Percentiles rank a stretch among this genome's conserved stretches.
Evolutionary conservation across 2,329 filamentous ascomycete species (phyloP).

Genomic region (Dactylella cylindrospora): DNA sequence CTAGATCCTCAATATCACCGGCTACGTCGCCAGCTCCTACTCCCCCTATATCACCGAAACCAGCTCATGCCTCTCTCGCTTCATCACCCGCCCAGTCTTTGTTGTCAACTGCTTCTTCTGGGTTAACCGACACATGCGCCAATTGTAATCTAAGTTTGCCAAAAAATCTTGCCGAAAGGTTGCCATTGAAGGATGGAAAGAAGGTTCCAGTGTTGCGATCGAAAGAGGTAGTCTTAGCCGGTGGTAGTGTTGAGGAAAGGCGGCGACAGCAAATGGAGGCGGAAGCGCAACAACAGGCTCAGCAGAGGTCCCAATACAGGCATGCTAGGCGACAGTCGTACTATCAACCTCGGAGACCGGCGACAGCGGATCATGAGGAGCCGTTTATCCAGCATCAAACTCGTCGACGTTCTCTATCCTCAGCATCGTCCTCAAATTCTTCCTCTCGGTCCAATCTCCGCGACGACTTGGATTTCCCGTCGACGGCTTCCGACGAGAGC

Average conservation of each 20-base stretch:
- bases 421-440: slow-evolving; percentile 41
- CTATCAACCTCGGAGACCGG: slow-evolving; percentile 34
- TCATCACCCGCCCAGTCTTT: slow-evolving; percentile 43
- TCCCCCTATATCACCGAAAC: slow-evolving; percentile 48
- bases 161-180: slow-evolving; percentile 53
- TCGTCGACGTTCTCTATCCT: slow-evolving; percentile 39
- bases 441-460: slow-evolving; percentile 36
- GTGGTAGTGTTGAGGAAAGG: slow-evolving; percentile 37
- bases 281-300: slow-evolving; percentile 40
- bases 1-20: slow-evolving; percentile 39
- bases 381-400: slow-evolving; percentile 38
- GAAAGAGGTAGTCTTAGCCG: slow-evolving; percentile 46
- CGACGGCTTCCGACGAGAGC: slow-evolving; percentile 36
- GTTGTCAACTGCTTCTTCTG: slow-evolving; percentile 42
- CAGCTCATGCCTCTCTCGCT: slow-evolving; percentile 44
- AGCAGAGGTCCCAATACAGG: slow-evolving; percentile 44
- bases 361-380: slow-evolving; percentile 42
- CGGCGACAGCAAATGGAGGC: slow-evolving; percentile 43
- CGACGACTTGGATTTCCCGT: slow-evolving; percentile 38
- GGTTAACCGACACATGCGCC: slow-evolving; percentile 62
- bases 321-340: slow-evolving; percentile 44
- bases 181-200: slow-evolving; percentile 45
- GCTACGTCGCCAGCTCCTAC: slow-evolving; percentile 42
- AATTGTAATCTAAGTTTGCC: slow-evolving; percentile 70
- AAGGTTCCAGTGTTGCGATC: slow-evolving; percentile 46